Evolutionary conservation across 371 early-diverging fungal genomes (phyloP), one percentile per base, ranked within the genome.

Genomic region (Capniomyces stellatus): DNA sequence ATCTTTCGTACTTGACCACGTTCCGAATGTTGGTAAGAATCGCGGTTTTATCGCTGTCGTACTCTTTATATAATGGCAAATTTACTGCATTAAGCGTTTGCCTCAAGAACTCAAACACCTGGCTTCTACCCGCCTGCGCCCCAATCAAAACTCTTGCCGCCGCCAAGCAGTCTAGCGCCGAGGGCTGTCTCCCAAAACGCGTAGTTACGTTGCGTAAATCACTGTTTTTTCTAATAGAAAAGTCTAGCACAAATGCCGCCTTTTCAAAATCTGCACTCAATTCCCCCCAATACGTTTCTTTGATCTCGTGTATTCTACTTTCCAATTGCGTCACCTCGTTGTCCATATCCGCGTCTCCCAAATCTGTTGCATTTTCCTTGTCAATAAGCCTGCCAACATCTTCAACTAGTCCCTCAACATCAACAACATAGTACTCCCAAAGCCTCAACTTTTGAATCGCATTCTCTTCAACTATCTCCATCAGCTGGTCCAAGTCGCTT

Each of bases 371-470:
- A 2, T 25, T 10, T 8, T 43, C 30, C 2, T 42, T 24, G 3
- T 48, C 12, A 10, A 46, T 21, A 43, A 41, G 22, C 15, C 12
- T 10, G 2, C 21, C 55, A n/a, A 82, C 66, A 1, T 72, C 63
- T 4, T 60, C 49, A 0, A 75, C 29, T 0, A 76, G 60, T 3
- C 58, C 56, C 1, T 67, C 58, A 8, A 81, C 77, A 62, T 88
- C 78, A 27, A 89, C 62, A 0, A 75, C 81, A 55, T 88, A 91
- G 63, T 78, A 93, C 63, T 94, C 89, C 82, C 92, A 95, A 39
- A 95, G 72, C 23, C 74, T 75, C 29, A 92, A 62, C 2, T 71
- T 64, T 18, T 77, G 76, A 29, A 92, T 67, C 0, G 78, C 75
- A 10, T 74, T 63, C 2, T 64, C 55, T 13, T 73, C 66, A 54